Percentiles rank a stretch among this genome's conserved stretches.
These are phyloP conservation scores for Sphagnurus paluster DNA, from an alignment of 1,284 basidiomycete genomes.

Conservation along the genomic window DNA sequence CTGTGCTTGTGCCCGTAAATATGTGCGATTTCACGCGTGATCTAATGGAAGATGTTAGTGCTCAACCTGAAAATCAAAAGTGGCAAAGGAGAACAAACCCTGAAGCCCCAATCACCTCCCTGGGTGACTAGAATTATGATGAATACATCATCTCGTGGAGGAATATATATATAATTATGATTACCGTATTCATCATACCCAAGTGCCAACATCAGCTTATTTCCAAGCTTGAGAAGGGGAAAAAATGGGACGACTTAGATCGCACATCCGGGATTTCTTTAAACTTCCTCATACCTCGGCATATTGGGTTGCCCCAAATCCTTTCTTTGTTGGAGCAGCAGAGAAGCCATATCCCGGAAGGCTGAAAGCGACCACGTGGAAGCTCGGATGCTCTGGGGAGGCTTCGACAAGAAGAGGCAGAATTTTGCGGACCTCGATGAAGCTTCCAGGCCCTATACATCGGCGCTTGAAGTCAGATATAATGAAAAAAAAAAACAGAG, in stretches of 20 bases:
- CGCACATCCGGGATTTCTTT: too few species aligned
- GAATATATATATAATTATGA: neutral
- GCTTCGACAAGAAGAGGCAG: slow-evolving; percentile 46
- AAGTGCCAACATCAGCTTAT: slow-evolving; percentile 46
- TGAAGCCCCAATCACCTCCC: slow-evolving; percentile 47
- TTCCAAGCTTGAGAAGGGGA: slow-evolving; percentile 30
- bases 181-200: slow-evolving; percentile 49
- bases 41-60: slow-evolving; percentile 22
- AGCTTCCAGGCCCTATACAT: slow-evolving; percentile 57
- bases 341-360: slow-evolving; percentile 54
- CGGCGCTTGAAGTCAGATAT: neutral
- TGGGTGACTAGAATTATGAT: slow-evolving; percentile 34
- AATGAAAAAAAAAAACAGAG: neutral
- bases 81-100: slow-evolving; percentile 24
- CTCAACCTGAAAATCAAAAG: too few species aligned
- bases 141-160: neutral
- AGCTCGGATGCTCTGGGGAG: slow-evolving; percentile 46
- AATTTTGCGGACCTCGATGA: slow-evolving; percentile 53
- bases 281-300: slow-evolving; percentile 39
- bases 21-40: slow-evolving; percentile 40
- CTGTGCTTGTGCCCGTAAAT: slow-evolving; percentile 37
- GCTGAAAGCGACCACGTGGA: slow-evolving; percentile 53
- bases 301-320: slow-evolving; percentile 30
- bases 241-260: neutral
- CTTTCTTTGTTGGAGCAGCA: slow-evolving; percentile 33